These are phyloP conservation scores for Rosellinia necatrix DNA, from an alignment of 2,329 filamentous ascomycete species.

Conservation along the genomic window DNA sequence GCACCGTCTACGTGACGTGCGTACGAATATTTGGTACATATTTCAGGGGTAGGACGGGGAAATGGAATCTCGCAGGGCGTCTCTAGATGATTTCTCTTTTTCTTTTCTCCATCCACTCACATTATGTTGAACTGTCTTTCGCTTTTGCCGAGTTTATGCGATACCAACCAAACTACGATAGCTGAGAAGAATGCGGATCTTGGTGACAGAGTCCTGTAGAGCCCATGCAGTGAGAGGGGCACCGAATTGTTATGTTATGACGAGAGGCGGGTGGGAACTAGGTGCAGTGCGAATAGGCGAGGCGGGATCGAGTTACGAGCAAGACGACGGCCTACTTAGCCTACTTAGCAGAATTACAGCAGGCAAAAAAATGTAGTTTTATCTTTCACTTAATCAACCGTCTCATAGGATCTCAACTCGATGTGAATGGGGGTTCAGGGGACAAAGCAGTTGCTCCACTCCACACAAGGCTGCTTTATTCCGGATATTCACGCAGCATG, in stretches of 20 bases:
- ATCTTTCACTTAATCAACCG: too few relatives aligned
- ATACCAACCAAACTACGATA: background rate
- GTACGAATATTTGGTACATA: constrained; percentile 9
- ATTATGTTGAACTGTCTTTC: constrained; percentile 9
- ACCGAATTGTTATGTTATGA: background rate
- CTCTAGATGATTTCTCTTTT: constrained; percentile 8
- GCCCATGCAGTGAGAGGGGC: background rate
- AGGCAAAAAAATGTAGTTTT: too few relatives aligned
- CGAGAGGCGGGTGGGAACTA: background rate
- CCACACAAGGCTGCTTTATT: too few relatives aligned
- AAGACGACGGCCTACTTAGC: too few relatives aligned
- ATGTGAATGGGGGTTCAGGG: too few relatives aligned
- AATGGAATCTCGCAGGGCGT: constrained; percentile 13
- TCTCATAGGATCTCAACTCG: too few relatives aligned
- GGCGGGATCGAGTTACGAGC: background rate
- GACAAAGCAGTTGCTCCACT: too few relatives aligned
- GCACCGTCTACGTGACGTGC: constrained; percentile 11
- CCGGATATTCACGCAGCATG: too few relatives aligned
- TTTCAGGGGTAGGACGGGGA: constrained; percentile 1
- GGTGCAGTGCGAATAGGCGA: constrained; percentile 1
- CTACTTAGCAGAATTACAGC: too few relatives aligned
- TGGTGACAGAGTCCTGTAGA: background rate
- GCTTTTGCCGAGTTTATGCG: constrained; percentile 1
- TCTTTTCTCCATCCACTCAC: constrained; percentile 15
- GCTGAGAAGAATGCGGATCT: background rate